These are phyloP conservation scores for Alternaria infectoria DNA, from an alignment of 2,329 filamentous ascomycete genomes.

Conservation along the genomic window DNA sequence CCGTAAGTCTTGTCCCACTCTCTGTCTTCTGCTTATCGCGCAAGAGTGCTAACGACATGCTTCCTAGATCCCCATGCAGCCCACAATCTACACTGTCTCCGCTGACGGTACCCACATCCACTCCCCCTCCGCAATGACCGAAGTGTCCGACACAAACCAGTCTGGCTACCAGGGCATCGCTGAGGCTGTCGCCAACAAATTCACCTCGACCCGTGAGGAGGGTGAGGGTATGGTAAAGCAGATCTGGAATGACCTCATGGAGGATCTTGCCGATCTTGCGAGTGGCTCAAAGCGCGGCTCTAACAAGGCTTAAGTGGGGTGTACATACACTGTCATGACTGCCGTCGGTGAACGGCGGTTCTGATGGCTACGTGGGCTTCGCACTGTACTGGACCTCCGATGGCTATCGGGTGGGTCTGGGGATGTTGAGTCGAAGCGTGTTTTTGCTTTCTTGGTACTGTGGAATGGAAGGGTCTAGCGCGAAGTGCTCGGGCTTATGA, in stretches of 20 bases:
- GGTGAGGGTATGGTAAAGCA: conserved; percentile 52
- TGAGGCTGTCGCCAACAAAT: conserved; percentile 51
- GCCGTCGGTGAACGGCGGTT: neutral
- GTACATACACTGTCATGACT: neutral
- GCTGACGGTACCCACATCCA: conserved; percentile 56
- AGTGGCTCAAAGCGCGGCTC: conserved; percentile 45
- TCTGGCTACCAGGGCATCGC: conserved; percentile 64
- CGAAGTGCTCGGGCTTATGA: conserved; percentile 48
- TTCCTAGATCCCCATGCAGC: conserved; percentile 57
- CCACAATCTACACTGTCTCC: conserved; percentile 62
- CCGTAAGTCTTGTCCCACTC: conserved; percentile 18
- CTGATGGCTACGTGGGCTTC: neutral
- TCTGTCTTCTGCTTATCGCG: neutral
- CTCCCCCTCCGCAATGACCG: conserved; percentile 62
- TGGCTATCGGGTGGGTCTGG: conserved; percentile 2
- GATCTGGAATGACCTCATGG: conserved; percentile 57
- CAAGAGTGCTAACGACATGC: neutral
- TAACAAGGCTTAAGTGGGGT: conserved; percentile 27
- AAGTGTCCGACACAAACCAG: conserved; percentile 63
- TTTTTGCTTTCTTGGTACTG: conserved; percentile 6
- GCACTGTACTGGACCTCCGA: neutral
- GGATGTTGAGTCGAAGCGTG: neutral
- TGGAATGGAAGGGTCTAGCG: conserved; percentile 24
- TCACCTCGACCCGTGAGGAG: conserved; percentile 48
- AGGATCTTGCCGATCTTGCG: conserved; percentile 50